phyloP scores from a whole-genome alignment of 2,329 filamentous ascomycete species.

The Trichoderma sp. region DNA sequence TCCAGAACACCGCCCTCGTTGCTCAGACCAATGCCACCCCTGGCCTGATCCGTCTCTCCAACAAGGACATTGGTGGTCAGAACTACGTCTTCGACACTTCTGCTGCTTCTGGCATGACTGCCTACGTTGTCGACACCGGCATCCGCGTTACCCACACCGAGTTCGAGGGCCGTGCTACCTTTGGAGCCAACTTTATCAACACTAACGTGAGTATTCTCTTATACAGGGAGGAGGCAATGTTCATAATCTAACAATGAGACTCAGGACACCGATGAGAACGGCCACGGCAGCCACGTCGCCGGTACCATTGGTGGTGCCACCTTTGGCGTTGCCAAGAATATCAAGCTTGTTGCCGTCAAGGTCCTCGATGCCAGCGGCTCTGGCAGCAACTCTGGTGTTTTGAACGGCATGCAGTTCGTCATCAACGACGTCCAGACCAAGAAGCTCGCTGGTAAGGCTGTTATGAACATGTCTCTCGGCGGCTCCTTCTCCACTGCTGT shows the following conservation, averaged over 20 bases:
- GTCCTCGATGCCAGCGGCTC: constrained; percentile 49
- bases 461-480: constrained; percentile 64
- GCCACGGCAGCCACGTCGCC: constrained; percentile 63
- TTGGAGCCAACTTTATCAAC: constrained; percentile 53
- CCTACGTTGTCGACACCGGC: constrained; percentile 65
- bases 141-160: constrained; percentile 54
- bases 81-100: constrained; percentile 49
- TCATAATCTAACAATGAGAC: constrained; percentile 8
- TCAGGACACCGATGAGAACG: constrained; percentile 54
- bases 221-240: neutral
- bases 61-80: constrained; percentile 33
- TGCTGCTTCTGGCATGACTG: constrained; percentile 55
- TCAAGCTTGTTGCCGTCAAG: constrained; percentile 57
- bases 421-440: constrained; percentile 43
- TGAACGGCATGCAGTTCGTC: constrained; percentile 59
- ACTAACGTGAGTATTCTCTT: constrained; percentile 36
- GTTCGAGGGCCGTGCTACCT: constrained; percentile 54
- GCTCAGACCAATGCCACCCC: constrained; percentile 53
- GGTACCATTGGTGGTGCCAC: constrained; percentile 60
- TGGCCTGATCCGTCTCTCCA: constrained; percentile 54
- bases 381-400: constrained; percentile 42
- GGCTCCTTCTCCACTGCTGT: constrained; percentile 47
- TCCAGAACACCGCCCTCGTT: constrained; percentile 44
- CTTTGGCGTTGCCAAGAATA: constrained; percentile 61
- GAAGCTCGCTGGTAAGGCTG: constrained; percentile 48